phyloP scores from a whole-genome alignment of 148 eudicot species.

The Vaccinium vitisidaea region DNA sequence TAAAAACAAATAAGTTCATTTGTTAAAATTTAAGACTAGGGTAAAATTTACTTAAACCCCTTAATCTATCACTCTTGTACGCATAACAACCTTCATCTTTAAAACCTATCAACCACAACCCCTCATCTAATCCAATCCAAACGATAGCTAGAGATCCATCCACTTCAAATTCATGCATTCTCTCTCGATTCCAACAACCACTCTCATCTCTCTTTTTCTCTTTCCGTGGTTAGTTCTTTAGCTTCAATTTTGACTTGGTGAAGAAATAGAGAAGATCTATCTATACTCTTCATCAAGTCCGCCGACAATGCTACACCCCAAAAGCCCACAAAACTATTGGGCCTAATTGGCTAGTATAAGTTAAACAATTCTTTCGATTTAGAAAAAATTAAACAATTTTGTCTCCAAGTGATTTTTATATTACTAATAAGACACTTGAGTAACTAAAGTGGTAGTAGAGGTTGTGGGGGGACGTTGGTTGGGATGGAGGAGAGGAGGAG shows the following conservation, averaged over 20 bases:
- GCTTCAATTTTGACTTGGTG: neutral
- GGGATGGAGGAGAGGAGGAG: no score
- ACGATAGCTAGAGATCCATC: neutral
- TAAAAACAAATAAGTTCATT: no score
- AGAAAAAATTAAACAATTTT: neutral
- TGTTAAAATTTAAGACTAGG: no score
- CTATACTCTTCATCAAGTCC: neutral
- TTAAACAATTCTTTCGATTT: neutral
- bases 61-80: no score
- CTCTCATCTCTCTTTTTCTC: neutral
- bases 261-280: neutral
- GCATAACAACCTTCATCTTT: no score
- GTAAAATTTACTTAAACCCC: no score
- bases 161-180: neutral
- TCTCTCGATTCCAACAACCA: neutral
- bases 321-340: neutral
- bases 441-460: no score
- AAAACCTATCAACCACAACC: no score
- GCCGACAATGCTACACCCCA: constrained; percentile 1
- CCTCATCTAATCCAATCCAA: neutral
- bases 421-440: no score
- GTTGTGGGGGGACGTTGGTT: no score
- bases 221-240: neutral
- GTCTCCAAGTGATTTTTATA: neutral
- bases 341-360: neutral